Base-by-base conservation (phyloP, 2,329 filamentous ascomycete genomes). In the Hyphodiscus sp. region DNA sequence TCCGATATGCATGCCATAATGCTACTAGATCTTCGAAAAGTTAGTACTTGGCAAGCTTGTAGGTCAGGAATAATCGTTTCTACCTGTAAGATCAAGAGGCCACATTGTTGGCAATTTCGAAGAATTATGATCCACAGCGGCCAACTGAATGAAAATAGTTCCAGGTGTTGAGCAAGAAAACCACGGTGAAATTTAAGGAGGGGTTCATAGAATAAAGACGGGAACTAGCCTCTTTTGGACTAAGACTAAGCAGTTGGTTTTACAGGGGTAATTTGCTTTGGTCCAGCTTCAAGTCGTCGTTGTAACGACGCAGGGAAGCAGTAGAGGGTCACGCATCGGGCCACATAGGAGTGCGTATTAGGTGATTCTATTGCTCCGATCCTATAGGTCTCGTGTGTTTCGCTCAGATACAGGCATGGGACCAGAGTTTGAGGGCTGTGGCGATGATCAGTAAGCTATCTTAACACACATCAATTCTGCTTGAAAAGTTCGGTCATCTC, bases 1-100 rank as follows among this genome's bases (percentile, higher is more conserved):
- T 64, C 57, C 76, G 73, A 63, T 75, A 72, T 18, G 65, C 61
- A 64, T 78, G 76, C 76, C 76, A 79, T 54, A 66, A 49, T 54
- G 56, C 56, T 19, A 68, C 56, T 50, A 65, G 47, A 41, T 65
- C 65, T 67, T 15, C 16, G 20, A 18, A 15, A 11, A 1, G 20
- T 15, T 45, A 41, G 46, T 6, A 46, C 16, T 38, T 26, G 23
- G 45, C 15, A 52, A 20, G 33, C 33, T 47, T 26, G 4, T 4
- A 11, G 29, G 33, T 33, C 16, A 16, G 33, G 16, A 42, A 18
- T 8, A 13, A 15, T 30, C 46, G 23, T 20, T 26, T 47, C 23
- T 60, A 64, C 62, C 62, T 50, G 46, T 38, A 26, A 60, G 41
- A 30, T 57, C 56, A 19, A 58, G 47, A 13, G 57, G 55, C 55